Evolutionary conservation across 805 yeast genomes (phyloP).

Genomic region (Suhomyces faveliae): DNA sequence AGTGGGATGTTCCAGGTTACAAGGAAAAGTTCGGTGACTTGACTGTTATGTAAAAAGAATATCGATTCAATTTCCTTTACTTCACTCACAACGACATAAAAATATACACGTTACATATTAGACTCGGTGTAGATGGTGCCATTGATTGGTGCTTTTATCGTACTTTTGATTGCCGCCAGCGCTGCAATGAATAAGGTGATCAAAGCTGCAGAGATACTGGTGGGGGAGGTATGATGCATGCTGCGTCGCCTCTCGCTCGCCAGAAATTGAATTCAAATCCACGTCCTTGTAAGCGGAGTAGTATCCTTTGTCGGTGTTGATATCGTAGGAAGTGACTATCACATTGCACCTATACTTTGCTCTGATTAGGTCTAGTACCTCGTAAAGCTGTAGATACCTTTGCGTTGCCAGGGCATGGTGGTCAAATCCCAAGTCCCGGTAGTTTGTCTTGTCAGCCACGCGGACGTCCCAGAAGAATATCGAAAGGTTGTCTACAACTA

Average conservation of each 20-base stretch:
- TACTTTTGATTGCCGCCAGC: neutral
- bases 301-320: conserved; percentile 31
- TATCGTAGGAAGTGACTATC: conserved; percentile 29
- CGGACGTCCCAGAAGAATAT: conserved; percentile 34
- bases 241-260: neutral
- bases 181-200: neutral
- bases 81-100: conserved; percentile 6
- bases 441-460: conserved; percentile 6
- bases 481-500: conserved; percentile 34
- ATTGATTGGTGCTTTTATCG: neutral
- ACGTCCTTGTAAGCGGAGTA: conserved; percentile 7
- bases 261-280: neutral
- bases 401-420: conserved; percentile 5
- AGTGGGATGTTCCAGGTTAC: conserved; percentile 98
- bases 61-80: neutral
- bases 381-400: conserved; percentile 16
- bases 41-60: conserved; percentile 72
- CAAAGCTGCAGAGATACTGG: neutral
- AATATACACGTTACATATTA: neutral
- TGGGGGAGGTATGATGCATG: neutral
- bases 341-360: conserved; percentile 26
- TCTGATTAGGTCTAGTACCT: conserved; percentile 12
- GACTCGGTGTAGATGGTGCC: neutral
- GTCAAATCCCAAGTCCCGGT: conserved; percentile 7
- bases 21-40: conserved; percentile 97